Conservation (phyloP, 805 yeast species). For the Nakazawaea anatomiae region DNA sequence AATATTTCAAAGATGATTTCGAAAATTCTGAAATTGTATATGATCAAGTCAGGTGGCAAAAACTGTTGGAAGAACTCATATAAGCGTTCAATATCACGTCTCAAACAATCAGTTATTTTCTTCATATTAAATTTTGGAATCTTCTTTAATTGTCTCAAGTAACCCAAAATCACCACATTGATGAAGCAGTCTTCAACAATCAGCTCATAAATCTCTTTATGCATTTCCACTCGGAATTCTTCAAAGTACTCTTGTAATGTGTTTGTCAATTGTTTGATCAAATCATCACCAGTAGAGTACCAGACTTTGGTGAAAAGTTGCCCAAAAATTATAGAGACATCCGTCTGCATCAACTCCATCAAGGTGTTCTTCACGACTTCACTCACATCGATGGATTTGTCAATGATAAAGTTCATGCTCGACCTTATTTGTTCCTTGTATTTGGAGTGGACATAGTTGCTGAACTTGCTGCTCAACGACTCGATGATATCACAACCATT, state of each 20-base stretch:
- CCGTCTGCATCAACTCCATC: constrained; percentile 62
- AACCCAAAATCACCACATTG: constrained; percentile 6
- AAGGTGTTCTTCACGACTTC: constrained; percentile 53
- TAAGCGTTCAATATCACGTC: constrained; percentile 54
- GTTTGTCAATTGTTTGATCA: constrained; percentile 58
- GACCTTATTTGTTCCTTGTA: constrained; percentile 55
- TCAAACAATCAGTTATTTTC: constrained; percentile 40
- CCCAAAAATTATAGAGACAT: constrained; percentile 56
- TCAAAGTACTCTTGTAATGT: constrained; percentile 71
- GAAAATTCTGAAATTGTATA: constrained; percentile 48
- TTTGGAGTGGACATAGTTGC: constrained; percentile 58
- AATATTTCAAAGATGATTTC: constrained; percentile 58
- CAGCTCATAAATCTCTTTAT: constrained; percentile 47
- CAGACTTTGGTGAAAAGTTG: constrained; percentile 63
- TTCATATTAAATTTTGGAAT: constrained; percentile 21
- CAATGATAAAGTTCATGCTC: constrained; percentile 58
- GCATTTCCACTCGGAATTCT: constrained; percentile 52
- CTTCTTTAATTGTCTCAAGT: constrained; percentile 30
- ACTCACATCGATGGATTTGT: constrained; percentile 73
- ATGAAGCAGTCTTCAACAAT: constrained; percentile 48
- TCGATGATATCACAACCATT: constrained; percentile 65
- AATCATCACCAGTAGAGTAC: constrained; percentile 52
- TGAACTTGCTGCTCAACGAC: constrained; percentile 59
- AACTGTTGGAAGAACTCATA: constrained; percentile 46
- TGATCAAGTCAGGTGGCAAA: constrained; percentile 34